phyloP scores from a whole-genome alignment of 345 rosid genomes.

The Noccaea caerulescens region DNA sequence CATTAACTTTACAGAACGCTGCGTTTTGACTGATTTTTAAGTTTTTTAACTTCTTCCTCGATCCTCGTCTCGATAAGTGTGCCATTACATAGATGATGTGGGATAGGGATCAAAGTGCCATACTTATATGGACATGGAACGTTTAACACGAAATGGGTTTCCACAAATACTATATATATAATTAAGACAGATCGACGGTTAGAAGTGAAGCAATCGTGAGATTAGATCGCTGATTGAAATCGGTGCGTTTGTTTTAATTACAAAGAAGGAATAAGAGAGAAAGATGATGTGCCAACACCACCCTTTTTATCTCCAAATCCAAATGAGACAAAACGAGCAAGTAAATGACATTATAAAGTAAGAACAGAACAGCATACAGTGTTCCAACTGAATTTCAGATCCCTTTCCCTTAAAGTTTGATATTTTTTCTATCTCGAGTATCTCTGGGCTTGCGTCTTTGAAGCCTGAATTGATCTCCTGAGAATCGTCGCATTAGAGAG shows the following conservation, averaged over 20 bases:
- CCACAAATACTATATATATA: not conserved
- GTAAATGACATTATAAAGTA: not conserved
- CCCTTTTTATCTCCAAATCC: constrained; percentile 34
- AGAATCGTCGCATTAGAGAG: too few species aligned
- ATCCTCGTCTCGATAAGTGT: constrained; percentile 35
- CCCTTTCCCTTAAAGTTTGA: constrained; percentile 14
- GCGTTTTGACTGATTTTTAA: not conserved
- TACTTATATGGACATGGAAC: not conserved
- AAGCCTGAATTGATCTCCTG: constrained; percentile 3
- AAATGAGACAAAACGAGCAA: constrained; percentile 22
- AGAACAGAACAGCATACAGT: constrained; percentile 7
- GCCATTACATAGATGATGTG: constrained; percentile 18
- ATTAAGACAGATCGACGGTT: constrained; percentile 12
- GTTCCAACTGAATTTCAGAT: constrained; percentile 27
- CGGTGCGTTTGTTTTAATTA: constrained; percentile 40
- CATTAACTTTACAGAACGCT: not conserved
- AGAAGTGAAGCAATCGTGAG: not conserved
- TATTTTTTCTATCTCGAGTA: not conserved
- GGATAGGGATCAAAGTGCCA: constrained; percentile 15
- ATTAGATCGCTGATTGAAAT: constrained; percentile 5
- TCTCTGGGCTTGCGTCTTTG: constrained; percentile 13
- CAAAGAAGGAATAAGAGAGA: constrained; percentile 19
- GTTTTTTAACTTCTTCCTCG: not conserved
- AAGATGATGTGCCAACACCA: constrained; percentile 65
- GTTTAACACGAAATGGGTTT: not conserved